Percentiles rank a stretch among this genome's conserved stretches.
Conservation (phyloP, 2,329 filamentous ascomycete genomes). For the Epichloe aotearoae region DNA sequence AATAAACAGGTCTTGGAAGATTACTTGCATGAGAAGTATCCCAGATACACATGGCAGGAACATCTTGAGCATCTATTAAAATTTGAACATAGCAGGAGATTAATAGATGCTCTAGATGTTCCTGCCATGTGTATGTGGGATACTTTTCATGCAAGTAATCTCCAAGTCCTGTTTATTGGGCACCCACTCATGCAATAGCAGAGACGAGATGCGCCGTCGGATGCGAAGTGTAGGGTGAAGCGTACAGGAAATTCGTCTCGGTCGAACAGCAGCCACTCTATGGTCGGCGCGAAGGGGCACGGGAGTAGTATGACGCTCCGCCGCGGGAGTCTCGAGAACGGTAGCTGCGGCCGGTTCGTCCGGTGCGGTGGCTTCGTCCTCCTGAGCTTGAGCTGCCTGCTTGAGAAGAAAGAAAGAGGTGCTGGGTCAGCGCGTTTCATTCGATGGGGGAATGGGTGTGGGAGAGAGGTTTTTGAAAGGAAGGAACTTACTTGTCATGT, state of each 20-base stretch:
- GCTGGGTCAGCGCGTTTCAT: background rate
- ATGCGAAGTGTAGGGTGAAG: background rate
- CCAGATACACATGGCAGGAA: no score
- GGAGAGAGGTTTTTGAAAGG: background rate
- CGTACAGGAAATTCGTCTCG: background rate
- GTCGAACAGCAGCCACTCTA: conserved; percentile 2
- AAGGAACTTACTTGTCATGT: conserved; percentile 34
- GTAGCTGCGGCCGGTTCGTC: conserved; percentile 2
- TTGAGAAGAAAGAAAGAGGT: background rate
- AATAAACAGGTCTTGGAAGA: no score
- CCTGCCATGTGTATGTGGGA: no score
- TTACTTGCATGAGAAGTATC: no score
- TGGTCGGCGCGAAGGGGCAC: conserved; percentile 1
- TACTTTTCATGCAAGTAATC: no score
- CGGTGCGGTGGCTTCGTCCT: conserved; percentile 8
- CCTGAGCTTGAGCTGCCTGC: conserved; percentile 13
- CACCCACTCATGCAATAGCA: background rate
- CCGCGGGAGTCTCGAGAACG: conserved; percentile 4
- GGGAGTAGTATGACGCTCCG: conserved; percentile 4
- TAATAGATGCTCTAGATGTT: no score
- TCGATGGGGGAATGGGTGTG: background rate
- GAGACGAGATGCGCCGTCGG: background rate
- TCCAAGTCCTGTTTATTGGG: no score
- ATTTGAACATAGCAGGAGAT: no score
- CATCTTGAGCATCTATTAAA: no score